phyloP scores from a whole-genome alignment of 2,329 filamentous ascomycete species.

The Ascochyta pisi region DNA sequence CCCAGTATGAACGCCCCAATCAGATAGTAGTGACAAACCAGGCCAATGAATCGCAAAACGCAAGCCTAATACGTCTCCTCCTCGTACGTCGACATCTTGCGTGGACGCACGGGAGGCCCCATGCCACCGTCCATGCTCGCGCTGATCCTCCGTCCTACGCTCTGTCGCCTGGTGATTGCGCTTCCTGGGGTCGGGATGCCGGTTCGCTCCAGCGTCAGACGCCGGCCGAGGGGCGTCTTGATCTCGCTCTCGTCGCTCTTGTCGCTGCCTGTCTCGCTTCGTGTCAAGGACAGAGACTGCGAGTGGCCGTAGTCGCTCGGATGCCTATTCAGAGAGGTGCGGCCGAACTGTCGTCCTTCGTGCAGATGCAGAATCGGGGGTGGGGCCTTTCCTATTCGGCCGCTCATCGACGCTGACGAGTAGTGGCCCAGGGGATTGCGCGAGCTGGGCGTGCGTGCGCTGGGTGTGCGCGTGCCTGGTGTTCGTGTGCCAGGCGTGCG shows the following conservation, averaged over 20 bases:
- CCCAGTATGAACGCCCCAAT: conserved; percentile 6
- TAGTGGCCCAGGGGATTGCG: conserved; percentile 70
- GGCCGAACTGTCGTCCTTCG: conserved; percentile 19
- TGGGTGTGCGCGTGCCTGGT: conserved; percentile 62
- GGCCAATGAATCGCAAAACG: background rate
- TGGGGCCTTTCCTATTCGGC: conserved; percentile 46
- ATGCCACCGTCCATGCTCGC: conserved; percentile 53
- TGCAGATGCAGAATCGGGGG: conserved; percentile 59
- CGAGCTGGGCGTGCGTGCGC: conserved; percentile 56
- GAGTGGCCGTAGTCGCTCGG: conserved; percentile 45
- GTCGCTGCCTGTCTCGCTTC: conserved; percentile 56
- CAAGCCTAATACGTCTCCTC: conserved; percentile 62
- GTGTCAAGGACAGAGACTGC: conserved; percentile 40
- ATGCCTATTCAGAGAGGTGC: conserved; percentile 73
- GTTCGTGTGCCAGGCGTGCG: conserved; percentile 62
- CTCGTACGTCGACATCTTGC: conserved; percentile 59
- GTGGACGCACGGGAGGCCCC: conserved; percentile 54
- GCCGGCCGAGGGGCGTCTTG: conserved; percentile 54
- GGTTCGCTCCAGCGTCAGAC: conserved; percentile 54
- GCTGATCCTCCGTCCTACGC: conserved; percentile 53
- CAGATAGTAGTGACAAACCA: background rate
- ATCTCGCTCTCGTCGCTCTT: conserved; percentile 44
- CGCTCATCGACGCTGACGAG: conserved; percentile 56
- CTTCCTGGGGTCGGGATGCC: conserved; percentile 58
- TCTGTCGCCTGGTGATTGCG: conserved; percentile 59